Percentiles rank a stretch among this genome's conserved stretches.
These are phyloP conservation scores for Claviceps maximensis DNA, from an alignment of 2,329 filamentous ascomycete genomes.

Conservation along the genomic window DNA sequence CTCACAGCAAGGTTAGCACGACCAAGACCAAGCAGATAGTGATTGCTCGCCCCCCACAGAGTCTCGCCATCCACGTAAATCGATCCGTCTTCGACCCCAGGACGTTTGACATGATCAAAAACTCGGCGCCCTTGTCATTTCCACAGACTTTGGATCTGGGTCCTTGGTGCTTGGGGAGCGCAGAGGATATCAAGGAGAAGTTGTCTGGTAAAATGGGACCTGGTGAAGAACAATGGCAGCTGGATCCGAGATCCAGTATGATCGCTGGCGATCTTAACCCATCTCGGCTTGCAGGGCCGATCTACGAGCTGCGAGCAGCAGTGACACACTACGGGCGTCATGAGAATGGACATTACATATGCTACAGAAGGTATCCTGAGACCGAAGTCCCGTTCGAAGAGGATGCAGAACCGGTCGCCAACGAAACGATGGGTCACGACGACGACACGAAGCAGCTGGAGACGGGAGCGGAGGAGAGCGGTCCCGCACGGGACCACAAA, in stretches of 20 bases:
- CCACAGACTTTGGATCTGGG: slow-evolving; percentile 62
- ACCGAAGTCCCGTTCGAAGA: neutral
- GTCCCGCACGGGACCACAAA: slow-evolving; percentile 5
- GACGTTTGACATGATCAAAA: slow-evolving; percentile 72
- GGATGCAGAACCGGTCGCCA: neutral
- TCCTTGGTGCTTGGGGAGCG: slow-evolving; percentile 69
- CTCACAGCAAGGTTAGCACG: slow-evolving; percentile 56
- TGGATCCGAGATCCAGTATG: slow-evolving; percentile 60
- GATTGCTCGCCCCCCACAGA: slow-evolving; percentile 67
- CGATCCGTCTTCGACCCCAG: slow-evolving; percentile 79
- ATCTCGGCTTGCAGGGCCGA: slow-evolving; percentile 40
- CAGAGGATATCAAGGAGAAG: slow-evolving; percentile 11
- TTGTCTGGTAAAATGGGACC: slow-evolving; percentile 10
- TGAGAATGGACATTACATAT: slow-evolving; percentile 92
- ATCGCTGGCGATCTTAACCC: slow-evolving; percentile 40
- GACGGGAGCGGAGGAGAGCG: slow-evolving; percentile 3
- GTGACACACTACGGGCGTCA: slow-evolving; percentile 84
- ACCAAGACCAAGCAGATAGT: slow-evolving; percentile 87
- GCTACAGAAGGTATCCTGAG: slow-evolving; percentile 60
- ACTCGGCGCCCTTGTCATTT: slow-evolving; percentile 66
- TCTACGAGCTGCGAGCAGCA: slow-evolving; percentile 71
- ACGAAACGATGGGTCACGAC: slow-evolving; percentile 3
- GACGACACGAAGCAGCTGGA: neutral
- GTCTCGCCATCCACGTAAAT: slow-evolving; percentile 78
- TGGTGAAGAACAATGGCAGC: slow-evolving; percentile 52